These are phyloP conservation scores for Rhododendron kiyosumense DNA, from an alignment of 148 eudicot species.

Conservation along the genomic window DNA sequence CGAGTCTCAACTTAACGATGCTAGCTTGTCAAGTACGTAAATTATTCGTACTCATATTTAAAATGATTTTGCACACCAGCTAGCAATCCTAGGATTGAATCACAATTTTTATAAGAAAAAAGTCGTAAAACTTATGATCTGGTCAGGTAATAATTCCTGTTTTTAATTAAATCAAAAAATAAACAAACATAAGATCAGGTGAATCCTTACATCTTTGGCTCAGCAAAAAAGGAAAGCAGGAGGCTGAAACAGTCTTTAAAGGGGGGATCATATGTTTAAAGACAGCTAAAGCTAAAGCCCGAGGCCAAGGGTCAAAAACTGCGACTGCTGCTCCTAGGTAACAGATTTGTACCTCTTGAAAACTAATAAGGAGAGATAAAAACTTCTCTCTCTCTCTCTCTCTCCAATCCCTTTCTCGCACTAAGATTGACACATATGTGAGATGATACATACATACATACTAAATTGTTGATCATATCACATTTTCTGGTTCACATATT, in stretches of 20 bases:
- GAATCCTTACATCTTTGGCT: neutral
- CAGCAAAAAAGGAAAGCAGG: neutral
- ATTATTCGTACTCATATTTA: neutral
- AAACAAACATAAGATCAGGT: neutral
- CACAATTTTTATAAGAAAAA: neutral
- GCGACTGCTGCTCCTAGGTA: neutral
- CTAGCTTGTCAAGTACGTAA: neutral
- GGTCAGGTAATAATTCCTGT: neutral
- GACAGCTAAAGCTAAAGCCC: neutral
- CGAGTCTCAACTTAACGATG: neutral
- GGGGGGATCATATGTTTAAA: too few relatives aligned
- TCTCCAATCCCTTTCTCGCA: too few relatives aligned
- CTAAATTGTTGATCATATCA: too few relatives aligned
- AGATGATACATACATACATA: too few relatives aligned
- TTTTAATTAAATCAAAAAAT: neutral
- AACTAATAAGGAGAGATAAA: neutral
- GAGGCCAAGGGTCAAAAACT: neutral
- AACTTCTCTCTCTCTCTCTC: neutral
- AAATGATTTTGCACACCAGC: too few relatives aligned
- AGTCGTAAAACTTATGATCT: neutral
- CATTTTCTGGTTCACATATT: too few relatives aligned
- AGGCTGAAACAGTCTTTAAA: too few relatives aligned
- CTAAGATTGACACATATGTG: too few relatives aligned
- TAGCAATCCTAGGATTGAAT: too few relatives aligned
- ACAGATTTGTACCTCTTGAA: neutral